Evolutionary conservation across 768 basidiomycete genomes (phyloP).

Genomic region (Auricularia heimuer): DNA sequence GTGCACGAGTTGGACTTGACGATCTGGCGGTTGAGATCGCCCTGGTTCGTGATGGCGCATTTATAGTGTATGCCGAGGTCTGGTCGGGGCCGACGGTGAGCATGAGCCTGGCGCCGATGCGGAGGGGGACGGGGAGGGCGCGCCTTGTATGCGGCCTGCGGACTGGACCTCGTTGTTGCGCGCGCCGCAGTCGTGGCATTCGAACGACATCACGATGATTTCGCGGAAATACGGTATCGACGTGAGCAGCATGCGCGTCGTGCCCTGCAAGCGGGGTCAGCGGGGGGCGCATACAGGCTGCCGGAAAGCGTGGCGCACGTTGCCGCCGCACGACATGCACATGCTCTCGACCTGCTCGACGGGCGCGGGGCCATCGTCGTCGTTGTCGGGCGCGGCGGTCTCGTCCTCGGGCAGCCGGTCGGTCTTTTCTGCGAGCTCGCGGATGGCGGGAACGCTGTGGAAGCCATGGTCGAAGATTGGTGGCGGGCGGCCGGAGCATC

Average conservation of each 20-base stretch:
- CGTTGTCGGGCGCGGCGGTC: conserved; percentile 17
- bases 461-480: not conserved
- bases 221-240: conserved; percentile 93
- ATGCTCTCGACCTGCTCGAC: conserved; percentile 82
- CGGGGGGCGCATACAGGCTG: not conserved
- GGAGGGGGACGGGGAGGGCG: conserved; percentile 15
- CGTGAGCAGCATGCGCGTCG: conserved; percentile 80
- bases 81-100: conserved; percentile 20
- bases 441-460: conserved; percentile 39
- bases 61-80: conserved; percentile 83
- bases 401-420: conserved; percentile 27
- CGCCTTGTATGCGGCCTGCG: conserved; percentile 78
- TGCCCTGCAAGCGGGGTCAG: conserved; percentile 47
- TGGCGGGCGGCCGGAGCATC: not conserved
- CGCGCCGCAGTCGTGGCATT: conserved; percentile 85
- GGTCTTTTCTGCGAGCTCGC: conserved; percentile 42
- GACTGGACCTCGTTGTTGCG: conserved; percentile 92
- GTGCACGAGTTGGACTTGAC: conserved; percentile 81
- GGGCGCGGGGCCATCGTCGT: conserved; percentile 48
- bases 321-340: conserved; percentile 88
- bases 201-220: conserved; percentile 93
- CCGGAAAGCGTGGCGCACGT: conserved; percentile 42
- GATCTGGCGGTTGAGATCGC: conserved; percentile 86
- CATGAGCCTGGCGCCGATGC: not conserved
- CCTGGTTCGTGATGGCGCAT: conserved; percentile 56